phyloP scores from a whole-genome alignment of 2,329 filamentous ascomycete genomes.

The Tothia fuscella region DNA sequence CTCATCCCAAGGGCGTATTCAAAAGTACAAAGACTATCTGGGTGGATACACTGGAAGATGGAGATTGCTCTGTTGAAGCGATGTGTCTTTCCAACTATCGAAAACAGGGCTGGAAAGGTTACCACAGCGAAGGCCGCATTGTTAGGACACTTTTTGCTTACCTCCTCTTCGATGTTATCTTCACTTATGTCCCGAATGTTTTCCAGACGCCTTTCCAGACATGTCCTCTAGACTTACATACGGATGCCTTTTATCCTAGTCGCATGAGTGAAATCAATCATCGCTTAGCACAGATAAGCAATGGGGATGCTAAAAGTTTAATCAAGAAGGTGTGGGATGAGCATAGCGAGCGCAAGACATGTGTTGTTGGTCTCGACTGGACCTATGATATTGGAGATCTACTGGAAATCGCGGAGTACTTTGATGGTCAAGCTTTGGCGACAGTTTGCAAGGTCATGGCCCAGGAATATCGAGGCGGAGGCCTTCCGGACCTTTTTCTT shows the following conservation, averaged over 20 bases:
- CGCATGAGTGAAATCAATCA: slow-evolving; percentile 84
- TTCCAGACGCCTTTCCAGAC: slow-evolving; percentile 95
- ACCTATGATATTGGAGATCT: slow-evolving; percentile 70
- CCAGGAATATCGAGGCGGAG: slow-evolving; percentile 86
- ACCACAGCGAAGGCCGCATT: slow-evolving; percentile 85
- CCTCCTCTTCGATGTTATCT: slow-evolving; percentile 86
- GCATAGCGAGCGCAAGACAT: slow-evolving; percentile 61
- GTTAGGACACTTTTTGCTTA: slow-evolving; percentile 74
- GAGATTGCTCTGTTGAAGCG: slow-evolving; percentile 77
- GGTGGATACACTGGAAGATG: slow-evolving; percentile 63
- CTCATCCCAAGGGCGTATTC: slow-evolving; percentile 16
- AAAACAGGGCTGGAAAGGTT: slow-evolving; percentile 79
- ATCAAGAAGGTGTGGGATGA: slow-evolving; percentile 55
- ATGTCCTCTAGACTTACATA: slow-evolving; percentile 83
- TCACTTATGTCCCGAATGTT: slow-evolving; percentile 87
- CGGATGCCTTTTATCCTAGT: slow-evolving; percentile 79
- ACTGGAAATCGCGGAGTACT: slow-evolving; percentile 65
- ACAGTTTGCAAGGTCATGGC: slow-evolving; percentile 87
- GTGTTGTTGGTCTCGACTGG: slow-evolving; percentile 89
- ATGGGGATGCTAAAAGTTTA: slow-evolving; percentile 59
- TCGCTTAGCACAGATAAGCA: slow-evolving; percentile 74
- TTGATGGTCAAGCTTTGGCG: slow-evolving; percentile 67
- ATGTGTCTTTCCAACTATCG: slow-evolving; percentile 90
- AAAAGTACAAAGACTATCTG: slow-evolving; percentile 52
- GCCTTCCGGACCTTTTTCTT: slow-evolving; percentile 84